phyloP scores from a whole-genome alignment of 257 asterid species.

The Osmanthus fragrans region DNA sequence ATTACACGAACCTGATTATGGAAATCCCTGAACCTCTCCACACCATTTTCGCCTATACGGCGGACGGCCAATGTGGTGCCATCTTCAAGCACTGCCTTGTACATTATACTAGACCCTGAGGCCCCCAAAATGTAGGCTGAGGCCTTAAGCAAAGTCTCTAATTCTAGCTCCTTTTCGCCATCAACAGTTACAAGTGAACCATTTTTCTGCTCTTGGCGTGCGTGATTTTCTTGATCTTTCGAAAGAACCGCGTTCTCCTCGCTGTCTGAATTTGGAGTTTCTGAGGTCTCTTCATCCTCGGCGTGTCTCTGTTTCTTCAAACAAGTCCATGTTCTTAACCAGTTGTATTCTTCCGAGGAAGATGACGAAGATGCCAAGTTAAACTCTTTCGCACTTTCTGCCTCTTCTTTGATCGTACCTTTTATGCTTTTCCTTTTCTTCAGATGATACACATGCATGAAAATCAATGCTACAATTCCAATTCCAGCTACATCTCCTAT shows the following conservation, averaged over 20 bases:
- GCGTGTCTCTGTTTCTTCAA: slow-evolving; percentile 49
- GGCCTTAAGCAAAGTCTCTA: slow-evolving; percentile 85
- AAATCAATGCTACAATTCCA: slow-evolving; percentile 42
- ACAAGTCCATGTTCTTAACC: slow-evolving; percentile 82
- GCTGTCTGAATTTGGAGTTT: slow-evolving; percentile 41
- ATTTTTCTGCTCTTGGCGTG: slow-evolving; percentile 45
- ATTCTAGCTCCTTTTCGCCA: slow-evolving; percentile 77
- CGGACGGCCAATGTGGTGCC: slow-evolving; percentile 84
- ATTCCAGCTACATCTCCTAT: slow-evolving; percentile 71
- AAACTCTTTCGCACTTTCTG: slow-evolving; percentile 51
- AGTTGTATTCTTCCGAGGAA: slow-evolving; percentile 58
- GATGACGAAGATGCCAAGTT: slow-evolving; percentile 83
- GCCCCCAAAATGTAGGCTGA: slow-evolving; percentile 93
- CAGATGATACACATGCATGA: slow-evolving; percentile 40
- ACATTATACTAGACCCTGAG: slow-evolving; percentile 89
- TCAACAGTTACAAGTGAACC: slow-evolving; percentile 82
- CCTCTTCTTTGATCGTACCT: slow-evolving; percentile 35
- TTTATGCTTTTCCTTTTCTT: slow-evolving; percentile 48
- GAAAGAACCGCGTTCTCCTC: slow-evolving; percentile 20
- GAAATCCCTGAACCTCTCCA: slow-evolving; percentile 84
- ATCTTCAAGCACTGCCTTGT: slow-evolving; percentile 91
- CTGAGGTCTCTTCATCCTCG: slow-evolving; percentile 18
- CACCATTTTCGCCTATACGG: slow-evolving; percentile 80
- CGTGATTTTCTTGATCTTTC: slow-evolving; percentile 18
- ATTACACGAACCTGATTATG: slow-evolving; percentile 76